A percentile compares a stretch with the other conserved stretches of the same genome.
Evolutionary conservation across 441 rosid genomes (phyloP).

Genomic region (Mallotus japonicus): DNA sequence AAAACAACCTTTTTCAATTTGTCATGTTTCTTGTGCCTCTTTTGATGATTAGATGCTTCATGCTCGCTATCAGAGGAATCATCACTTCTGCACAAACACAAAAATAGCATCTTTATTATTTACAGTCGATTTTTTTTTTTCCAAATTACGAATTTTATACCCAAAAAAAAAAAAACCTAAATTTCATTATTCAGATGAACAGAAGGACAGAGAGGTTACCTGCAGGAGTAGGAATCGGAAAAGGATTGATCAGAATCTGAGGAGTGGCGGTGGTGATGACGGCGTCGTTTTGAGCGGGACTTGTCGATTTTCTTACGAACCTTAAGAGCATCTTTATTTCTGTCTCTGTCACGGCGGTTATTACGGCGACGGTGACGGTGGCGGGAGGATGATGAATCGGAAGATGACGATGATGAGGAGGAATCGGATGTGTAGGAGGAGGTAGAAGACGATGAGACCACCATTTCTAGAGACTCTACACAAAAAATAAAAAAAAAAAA

Average conservation of each 20-base stretch:
- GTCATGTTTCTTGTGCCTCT: slow-evolving; percentile 71
- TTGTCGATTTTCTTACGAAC: slow-evolving; percentile 58
- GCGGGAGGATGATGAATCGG: slow-evolving; percentile 51
- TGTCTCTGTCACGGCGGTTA: slow-evolving; percentile 31
- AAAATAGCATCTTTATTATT: not conserved
- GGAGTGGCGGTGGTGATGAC: slow-evolving; percentile 42
- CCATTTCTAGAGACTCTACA: slow-evolving; percentile 51
- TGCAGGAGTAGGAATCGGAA: slow-evolving; percentile 53
- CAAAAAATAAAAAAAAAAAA: not conserved
- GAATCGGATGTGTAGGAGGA: slow-evolving; percentile 42
- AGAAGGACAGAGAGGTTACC: slow-evolving; percentile 27
- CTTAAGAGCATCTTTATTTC: slow-evolving; percentile 56
- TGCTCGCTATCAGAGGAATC: slow-evolving; percentile 59
- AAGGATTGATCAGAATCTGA: slow-evolving; percentile 33
- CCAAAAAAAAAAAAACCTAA: too few species aligned
- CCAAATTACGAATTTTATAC: too few species aligned
- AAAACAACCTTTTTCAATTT: slow-evolving; percentile 65
- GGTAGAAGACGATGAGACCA: slow-evolving; percentile 62
- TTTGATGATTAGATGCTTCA: slow-evolving; percentile 46
- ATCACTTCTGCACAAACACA: slow-evolving; percentile 32
- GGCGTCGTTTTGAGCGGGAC: slow-evolving; percentile 54
- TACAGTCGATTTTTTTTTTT: too few species aligned
- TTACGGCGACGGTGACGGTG: slow-evolving; percentile 50
- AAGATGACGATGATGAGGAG: slow-evolving; percentile 29
- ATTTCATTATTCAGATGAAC: too few species aligned